A percentile compares a stretch with the other conserved stretches of the same genome.
phyloP scores from a whole-genome alignment of 2,329 filamentous ascomycete genomes.

The Emericellopsis cladophorae region DNA sequence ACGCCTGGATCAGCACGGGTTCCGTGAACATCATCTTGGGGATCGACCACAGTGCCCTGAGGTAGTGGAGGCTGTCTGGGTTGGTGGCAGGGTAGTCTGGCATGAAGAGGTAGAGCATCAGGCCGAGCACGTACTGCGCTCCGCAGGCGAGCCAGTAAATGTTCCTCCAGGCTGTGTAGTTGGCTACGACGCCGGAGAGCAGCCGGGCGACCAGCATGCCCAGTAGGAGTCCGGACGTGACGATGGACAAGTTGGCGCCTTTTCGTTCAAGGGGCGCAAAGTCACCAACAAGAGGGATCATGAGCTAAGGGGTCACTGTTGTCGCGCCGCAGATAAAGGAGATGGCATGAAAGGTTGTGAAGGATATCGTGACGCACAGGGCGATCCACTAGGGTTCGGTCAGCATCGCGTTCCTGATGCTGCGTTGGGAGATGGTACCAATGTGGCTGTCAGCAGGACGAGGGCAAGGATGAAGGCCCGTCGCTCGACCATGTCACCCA shows the following conservation, averaged over 20 bases:
- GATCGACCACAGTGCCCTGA: conserved; percentile 52
- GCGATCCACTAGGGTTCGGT: conserved; percentile 43
- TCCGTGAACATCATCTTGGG: conserved; percentile 49
- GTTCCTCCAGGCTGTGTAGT: conserved; percentile 62
- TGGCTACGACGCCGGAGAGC: conserved; percentile 61
- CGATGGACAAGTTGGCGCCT: conserved; percentile 58
- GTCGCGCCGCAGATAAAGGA: conserved; percentile 66
- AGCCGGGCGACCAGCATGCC: conserved; percentile 67
- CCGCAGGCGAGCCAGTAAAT: conserved; percentile 70
- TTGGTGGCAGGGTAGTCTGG: conserved; percentile 72
- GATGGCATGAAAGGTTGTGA: conserved; percentile 52
- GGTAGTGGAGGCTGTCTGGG: conserved; percentile 50
- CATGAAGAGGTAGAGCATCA: conserved; percentile 59
- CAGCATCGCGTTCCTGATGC: background rate
- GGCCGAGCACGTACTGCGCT: conserved; percentile 54
- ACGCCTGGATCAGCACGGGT: conserved; percentile 57
- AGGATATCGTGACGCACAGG: conserved; percentile 54
- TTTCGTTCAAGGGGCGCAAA: conserved; percentile 58
- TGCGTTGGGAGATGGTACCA: conserved; percentile 33
- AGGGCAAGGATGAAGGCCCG: conserved; percentile 57
- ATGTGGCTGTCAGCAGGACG: conserved; percentile 52
- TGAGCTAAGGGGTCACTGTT: conserved; percentile 67
- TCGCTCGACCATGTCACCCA: conserved; percentile 58
- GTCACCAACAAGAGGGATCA: conserved; percentile 72
- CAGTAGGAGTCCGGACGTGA: conserved; percentile 62